Evolutionary conservation across 75 land plant genomes (phyloP).

Genomic region (Adiantum capillusveneris): DNA sequence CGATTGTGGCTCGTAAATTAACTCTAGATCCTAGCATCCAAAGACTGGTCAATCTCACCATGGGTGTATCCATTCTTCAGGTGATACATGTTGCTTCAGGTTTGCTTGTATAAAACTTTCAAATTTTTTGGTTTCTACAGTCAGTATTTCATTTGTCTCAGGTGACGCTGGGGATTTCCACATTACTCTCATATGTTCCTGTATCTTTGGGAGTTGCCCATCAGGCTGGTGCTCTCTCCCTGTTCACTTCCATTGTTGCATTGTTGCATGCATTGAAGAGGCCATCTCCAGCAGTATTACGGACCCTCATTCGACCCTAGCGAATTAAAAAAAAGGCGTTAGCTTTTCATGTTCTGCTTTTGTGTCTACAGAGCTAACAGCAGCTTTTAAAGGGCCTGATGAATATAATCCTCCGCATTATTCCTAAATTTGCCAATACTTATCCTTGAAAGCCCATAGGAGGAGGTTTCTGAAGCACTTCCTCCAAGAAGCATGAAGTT

Average conservation of each 20-base stretch:
- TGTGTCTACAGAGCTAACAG: too few relatives aligned
- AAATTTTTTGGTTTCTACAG: too few relatives aligned
- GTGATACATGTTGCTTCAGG: slow-evolving; percentile 16
- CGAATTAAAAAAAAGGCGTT: too few relatives aligned
- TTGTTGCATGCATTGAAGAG: slow-evolving; percentile 57
- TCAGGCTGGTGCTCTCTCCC: slow-evolving; percentile 93
- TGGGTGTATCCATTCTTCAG: slow-evolving; percentile 79
- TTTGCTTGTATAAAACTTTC: too few relatives aligned
- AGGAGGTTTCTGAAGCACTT: too few relatives aligned
- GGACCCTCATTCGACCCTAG: slow-evolving; percentile 20
- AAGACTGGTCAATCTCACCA: slow-evolving; percentile 46
- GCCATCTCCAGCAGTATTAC: slow-evolving; percentile 50
- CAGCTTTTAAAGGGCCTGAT: too few relatives aligned
- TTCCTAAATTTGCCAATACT: too few relatives aligned
- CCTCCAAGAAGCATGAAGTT: too few relatives aligned
- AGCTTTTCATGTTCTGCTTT: too few relatives aligned
- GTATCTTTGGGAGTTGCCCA: slow-evolving; percentile 79
- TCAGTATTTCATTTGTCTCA: slow-evolving; percentile 19
- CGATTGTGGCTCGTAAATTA: slow-evolving; percentile 61
- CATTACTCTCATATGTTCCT: slow-evolving; percentile 88
- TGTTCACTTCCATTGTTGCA: slow-evolving; percentile 61
- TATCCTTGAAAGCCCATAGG: too few relatives aligned
- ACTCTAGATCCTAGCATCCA: slow-evolving; percentile 58
- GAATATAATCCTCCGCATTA: too few relatives aligned
- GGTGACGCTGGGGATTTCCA: slow-evolving; percentile 84